Percentiles rank a stretch among this genome's conserved stretches.
These are phyloP conservation scores for Croton setiger DNA, from an alignment of 441 rosid species.

Conservation along the genomic window DNA sequence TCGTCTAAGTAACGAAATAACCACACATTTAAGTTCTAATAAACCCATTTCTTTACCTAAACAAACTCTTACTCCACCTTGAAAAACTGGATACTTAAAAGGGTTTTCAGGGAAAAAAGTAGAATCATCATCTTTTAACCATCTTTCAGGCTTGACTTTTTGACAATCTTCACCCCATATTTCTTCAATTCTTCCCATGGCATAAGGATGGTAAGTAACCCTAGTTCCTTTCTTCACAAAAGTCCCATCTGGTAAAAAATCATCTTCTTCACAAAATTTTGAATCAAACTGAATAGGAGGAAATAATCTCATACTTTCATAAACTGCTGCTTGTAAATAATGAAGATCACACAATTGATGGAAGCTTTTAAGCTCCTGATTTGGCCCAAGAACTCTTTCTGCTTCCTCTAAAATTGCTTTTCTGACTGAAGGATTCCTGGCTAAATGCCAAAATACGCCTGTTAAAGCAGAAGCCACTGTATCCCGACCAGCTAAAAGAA, in stretches of 20 bases:
- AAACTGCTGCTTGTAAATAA: conserved; percentile 33
- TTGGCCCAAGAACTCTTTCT: conserved; percentile 30
- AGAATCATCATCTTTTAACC: conserved; percentile 30
- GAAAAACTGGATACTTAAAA: conserved; percentile 32
- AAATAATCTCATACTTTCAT: conserved; percentile 34
- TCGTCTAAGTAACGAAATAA: conserved; percentile 33
- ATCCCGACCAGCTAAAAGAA: conserved; percentile 37
- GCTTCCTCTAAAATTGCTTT: conserved; percentile 26
- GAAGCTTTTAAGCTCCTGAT: conserved; percentile 16
- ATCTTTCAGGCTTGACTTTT: conserved; percentile 43
- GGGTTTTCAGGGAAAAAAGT: conserved; percentile 26
- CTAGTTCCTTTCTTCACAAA: conserved; percentile 25
- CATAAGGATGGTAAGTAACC: conserved; percentile 27
- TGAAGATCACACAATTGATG: conserved; percentile 18
- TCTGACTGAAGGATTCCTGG: conserved; percentile 15
- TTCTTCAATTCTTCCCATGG: conserved; percentile 36
- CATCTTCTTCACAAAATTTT: conserved; percentile 27
- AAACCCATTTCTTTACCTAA: conserved; percentile 39
- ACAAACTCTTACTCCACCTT: conserved; percentile 38
- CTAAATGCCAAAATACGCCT: conserved; percentile 32
- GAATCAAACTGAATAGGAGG: conserved; percentile 36
- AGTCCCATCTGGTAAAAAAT: conserved; percentile 36
- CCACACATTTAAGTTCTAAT: conserved; percentile 32
- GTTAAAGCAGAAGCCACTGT: conserved; percentile 31
- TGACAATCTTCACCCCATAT: conserved; percentile 43